These are phyloP conservation scores for Scalesia atractyloides DNA, from an alignment of 129 eudicot genomes.

Conservation along the genomic window DNA sequence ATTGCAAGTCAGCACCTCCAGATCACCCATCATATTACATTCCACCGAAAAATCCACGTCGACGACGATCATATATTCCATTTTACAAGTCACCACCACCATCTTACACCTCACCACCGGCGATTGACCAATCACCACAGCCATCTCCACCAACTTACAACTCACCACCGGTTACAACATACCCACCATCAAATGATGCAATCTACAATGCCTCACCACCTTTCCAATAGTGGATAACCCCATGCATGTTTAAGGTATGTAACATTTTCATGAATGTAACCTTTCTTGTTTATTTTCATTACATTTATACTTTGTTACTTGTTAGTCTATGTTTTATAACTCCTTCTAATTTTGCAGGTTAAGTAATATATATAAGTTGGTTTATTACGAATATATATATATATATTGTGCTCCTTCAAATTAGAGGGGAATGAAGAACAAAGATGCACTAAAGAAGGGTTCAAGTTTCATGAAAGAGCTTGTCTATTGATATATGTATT, in stretches of 20 bases:
- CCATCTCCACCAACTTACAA: constrained; percentile 17
- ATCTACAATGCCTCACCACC: constrained; percentile 39
- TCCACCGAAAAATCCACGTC: constrained; percentile 31
- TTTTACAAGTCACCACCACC: constrained; percentile 5
- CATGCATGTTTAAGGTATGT: constrained; percentile 11
- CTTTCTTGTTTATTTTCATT: neutral
- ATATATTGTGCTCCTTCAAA: constrained; percentile 2
- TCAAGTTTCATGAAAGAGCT: constrained; percentile 2
- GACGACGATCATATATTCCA: neutral
- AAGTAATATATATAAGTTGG: neutral
- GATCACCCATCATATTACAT: constrained; percentile 17
- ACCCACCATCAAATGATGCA: neutral
- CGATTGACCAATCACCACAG: constrained; percentile 36
- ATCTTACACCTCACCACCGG: constrained; percentile 11
- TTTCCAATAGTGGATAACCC: constrained; percentile 10
- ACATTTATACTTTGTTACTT: neutral
- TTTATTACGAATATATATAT: neutral
- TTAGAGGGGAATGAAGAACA: constrained; percentile 15
- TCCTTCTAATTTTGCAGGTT: constrained; percentile 4
- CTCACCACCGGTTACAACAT: constrained; percentile 12
- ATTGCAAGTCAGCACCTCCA: neutral
- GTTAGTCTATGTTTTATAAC: neutral
- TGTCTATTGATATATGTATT: constrained; percentile 6
- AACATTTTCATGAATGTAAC: constrained; percentile 5
- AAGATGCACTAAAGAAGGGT: constrained; percentile 11